Evolutionary conservation across 2,329 filamentous ascomycete species (phyloP).

Genomic region (Rhytidhysteron rufulum): DNA sequence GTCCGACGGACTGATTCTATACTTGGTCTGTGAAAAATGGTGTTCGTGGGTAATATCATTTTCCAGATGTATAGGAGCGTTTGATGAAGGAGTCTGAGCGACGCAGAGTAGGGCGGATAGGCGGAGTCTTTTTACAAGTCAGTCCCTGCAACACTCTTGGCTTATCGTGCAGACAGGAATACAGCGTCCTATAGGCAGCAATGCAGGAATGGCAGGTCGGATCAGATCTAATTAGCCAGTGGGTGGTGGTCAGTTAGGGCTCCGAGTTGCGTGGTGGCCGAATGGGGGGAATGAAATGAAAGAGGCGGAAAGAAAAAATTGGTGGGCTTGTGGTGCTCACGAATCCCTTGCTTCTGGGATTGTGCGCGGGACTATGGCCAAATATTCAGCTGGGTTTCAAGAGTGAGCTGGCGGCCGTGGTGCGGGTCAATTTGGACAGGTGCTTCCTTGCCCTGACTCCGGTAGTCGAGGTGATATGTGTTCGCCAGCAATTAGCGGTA

Average conservation of each 20-base stretch:
- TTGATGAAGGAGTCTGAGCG: slow-evolving; percentile 29
- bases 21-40: slow-evolving; percentile 28
- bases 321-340: slow-evolving; percentile 31
- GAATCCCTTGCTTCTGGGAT: slow-evolving; percentile 28
- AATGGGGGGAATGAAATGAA: slow-evolving; percentile 23
- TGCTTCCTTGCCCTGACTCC: slow-evolving; percentile 27
- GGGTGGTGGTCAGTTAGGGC: slow-evolving; percentile 25
- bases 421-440: slow-evolving; percentile 32
- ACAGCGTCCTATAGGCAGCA: slow-evolving; percentile 34
- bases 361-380: slow-evolving; percentile 26
- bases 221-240: slow-evolving; percentile 31
- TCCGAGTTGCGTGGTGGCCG: slow-evolving; percentile 23
- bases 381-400: slow-evolving; percentile 35
- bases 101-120: slow-evolving; percentile 28
- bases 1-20: slow-evolving; percentile 26
- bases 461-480: slow-evolving; percentile 27
- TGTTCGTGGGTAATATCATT: slow-evolving; percentile 39
- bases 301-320: slow-evolving; percentile 21
- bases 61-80: slow-evolving; percentile 27
- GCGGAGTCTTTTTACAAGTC: slow-evolving; percentile 33
- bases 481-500: slow-evolving; percentile 32
- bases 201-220: slow-evolving; percentile 35
- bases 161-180: slow-evolving; percentile 34
- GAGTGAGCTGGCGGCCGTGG: slow-evolving; percentile 32
- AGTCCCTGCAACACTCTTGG: slow-evolving; percentile 35